Evolutionary conservation across 495 filamentous ascomycete genomes (phyloP).

Genomic region (Alectoria sarmentosa): DNA sequence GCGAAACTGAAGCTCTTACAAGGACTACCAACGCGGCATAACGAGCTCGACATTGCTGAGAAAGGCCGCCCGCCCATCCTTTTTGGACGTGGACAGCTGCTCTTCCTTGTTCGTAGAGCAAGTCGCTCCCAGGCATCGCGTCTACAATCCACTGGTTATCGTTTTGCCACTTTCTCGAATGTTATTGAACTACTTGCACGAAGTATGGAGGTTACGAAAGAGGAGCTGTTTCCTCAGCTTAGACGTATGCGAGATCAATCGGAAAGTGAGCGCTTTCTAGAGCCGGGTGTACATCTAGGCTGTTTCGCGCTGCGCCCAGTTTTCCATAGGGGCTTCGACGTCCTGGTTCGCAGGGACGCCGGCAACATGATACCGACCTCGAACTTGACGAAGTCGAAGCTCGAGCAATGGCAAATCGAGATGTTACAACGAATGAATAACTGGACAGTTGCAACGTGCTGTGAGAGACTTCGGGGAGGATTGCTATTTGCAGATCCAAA

Average conservation of each 20-base stretch:
- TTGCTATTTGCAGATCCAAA: slow-evolving; percentile 27
- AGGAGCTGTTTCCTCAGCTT: slow-evolving; percentile 48
- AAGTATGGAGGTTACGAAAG: slow-evolving; percentile 61
- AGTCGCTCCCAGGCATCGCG: slow-evolving; percentile 48
- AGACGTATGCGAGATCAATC: slow-evolving; percentile 55
- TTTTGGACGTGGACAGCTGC: slow-evolving; percentile 61
- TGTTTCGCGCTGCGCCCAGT: slow-evolving; percentile 68
- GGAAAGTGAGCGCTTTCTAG: slow-evolving; percentile 42
- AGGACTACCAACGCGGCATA: not conserved
- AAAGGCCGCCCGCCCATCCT: slow-evolving; percentile 29
- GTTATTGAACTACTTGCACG: slow-evolving; percentile 59
- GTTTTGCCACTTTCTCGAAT: slow-evolving; percentile 63
- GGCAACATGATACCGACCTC: slow-evolving; percentile 63
- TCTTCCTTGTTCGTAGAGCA: slow-evolving; percentile 71
- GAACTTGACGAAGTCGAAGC: slow-evolving; percentile 47
- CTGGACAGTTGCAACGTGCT: slow-evolving; percentile 44
- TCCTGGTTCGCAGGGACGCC: slow-evolving; percentile 59
- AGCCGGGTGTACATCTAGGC: slow-evolving; percentile 65
- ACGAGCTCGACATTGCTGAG: slow-evolving; percentile 15
- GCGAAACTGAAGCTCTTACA: not conserved
- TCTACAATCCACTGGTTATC: slow-evolving; percentile 65
- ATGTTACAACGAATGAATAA: slow-evolving; percentile 52
- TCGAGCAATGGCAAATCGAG: slow-evolving; percentile 53
- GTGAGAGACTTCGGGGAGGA: slow-evolving; percentile 34
- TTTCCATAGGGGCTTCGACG: slow-evolving; percentile 61